Evolutionary conservation across 2,329 filamentous ascomycete species (phyloP), one percentile per base, ranked within the genome.

Genomic region (Colletotrichum musae): DNA sequence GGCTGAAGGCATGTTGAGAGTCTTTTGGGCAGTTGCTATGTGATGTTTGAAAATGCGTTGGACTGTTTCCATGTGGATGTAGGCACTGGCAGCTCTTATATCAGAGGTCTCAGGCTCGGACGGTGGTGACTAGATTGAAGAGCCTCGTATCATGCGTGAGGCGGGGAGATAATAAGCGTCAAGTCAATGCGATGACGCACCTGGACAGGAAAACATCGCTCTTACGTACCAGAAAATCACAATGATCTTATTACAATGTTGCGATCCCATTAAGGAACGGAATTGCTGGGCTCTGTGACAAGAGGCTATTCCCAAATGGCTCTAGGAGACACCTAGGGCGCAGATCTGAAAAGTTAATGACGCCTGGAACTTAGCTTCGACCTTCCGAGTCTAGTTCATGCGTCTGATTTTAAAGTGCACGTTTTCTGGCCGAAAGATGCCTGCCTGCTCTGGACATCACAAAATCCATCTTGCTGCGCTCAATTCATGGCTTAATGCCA

Each of bases 1-100:
- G 75, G 74, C 74, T 70, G 78, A 70, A 45, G 45, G 45, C 68
- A 70, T 70, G 32, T 47, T 51, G 51, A 48, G 41, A 10, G 61
- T 64, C 32, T 53, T 53, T 6, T 61, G 58, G 6, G 48, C 58
- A 16, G 47, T n/a, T 15, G 53, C 48, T 6, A 61, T 32, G 21
- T 48, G 48, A 2, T 53, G 58, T 53, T 53, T 61, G 32, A 45
- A n/a, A 21, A 53, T 53, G 16, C 48, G 43, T 24, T 61, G 48
- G 58, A 53, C 48, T 61, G 48, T 61, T 28, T 53, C 58, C 48
- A 61, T 32, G 15, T 0, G 12, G 2, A 24, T n/a, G 36, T 21
- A 6, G 24, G 6, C 18, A 6, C n/a, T 39, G 6, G 15, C 4
- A 45, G 48, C 18, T 50, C 45, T 50, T 51, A 58, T 58, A 58